Evolutionary conservation across 2,329 filamentous ascomycete genomes (phyloP), one percentile per base, ranked within the genome.

Genomic region (Monilinia aucupariae): DNA sequence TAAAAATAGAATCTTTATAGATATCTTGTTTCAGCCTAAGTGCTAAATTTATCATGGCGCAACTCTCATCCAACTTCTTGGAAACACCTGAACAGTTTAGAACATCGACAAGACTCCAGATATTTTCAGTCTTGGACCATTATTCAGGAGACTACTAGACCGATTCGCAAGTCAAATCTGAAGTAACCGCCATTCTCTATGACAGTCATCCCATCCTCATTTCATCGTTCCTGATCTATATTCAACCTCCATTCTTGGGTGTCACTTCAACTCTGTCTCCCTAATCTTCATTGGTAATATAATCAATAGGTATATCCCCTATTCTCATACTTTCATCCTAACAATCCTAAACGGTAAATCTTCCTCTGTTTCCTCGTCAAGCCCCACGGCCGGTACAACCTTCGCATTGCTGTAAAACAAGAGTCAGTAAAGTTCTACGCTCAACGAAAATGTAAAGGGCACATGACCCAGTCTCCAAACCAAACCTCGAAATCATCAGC

Each of bases 261-360:
- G 12, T 12, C 9, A 10, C 20, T 22, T n/a, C 4, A 6, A 47
- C 17, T 4, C 20, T 3, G 3, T 22, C 10, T n/a, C n/a, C n/a
- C 8, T 3, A 45, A 27, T 32, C 25, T 15, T 12, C 41, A 32
- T 22, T 30, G 15, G 34, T 6, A n/a, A 15, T n/a, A 32, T 43
- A 17, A 22, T 30, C 1, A 20, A n/a, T 13, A 4, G 25, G 30
- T 53, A 7, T 7, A n/a, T 47, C 8, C 20, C 22, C n/a, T 25
- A 52, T 20, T 22, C n/a, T 54, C 8, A 55, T 7, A 34, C 4
- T 22, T 39, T 41, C 32, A 56, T 58, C 39, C 61, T 63, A 4
- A 63, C n/a, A 63, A 63, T n/a, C 27, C 32, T 59, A 22, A 59
- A 63, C n/a, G 61, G 61, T 12, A 63, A 34, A 15, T 63, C 47